Base-by-base conservation (phyloP, 2,329 filamentous ascomycete genomes). In the Penicillium corylophilum region DNA sequence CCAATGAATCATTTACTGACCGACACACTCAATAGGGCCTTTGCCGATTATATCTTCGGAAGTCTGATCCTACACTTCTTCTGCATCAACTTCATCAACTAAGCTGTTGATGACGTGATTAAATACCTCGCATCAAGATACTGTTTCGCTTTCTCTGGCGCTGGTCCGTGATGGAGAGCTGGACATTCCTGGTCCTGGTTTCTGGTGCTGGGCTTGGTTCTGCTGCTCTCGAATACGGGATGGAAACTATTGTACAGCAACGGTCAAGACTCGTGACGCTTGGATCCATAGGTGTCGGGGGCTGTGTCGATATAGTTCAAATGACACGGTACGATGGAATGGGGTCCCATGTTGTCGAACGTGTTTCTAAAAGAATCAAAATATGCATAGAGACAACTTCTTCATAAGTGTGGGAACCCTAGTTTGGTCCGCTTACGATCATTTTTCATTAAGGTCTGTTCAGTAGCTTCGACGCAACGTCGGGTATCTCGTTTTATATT, bases 81-180 rank as follows among this genome's bases (percentile, higher is more conserved):
- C 81, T 96, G 92, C 76, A 86, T 97, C 72, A 99, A 99, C 82
- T 99, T 99, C 75, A 97, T 99, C 79, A 99, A 99, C 82, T 99
- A 81, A 79, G 63, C 48, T 20, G 6, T 50, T 16, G 20, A 23
- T 16, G 28, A 18, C 28, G 4, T 26, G 22, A 28, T 41, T 16
- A 39, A 35, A 41, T 46, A 28, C 45, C 47, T 26, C 10, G 20
- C 5, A 28, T 45, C 41, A 38, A 40, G 35, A 41, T 36, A 29
- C 43, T 43, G 23, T 45, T 13, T 49, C 44, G 24, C 40, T 46
- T 41, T 47, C 15, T 51, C 24, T 51, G 60, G 51, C 47, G 22
- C 48, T 47, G 53, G 44, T 51, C 43, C 28, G 33, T 36, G 23
- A 46, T 47, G 44, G 42, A 47, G 35, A 35, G 47, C 23, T 26